A percentile compares a stretch with the other conserved stretches of the same genome.
Evolutionary conservation across 2,329 filamentous ascomycete genomes (phyloP).

Genomic region (Hawksworthiomyces lignivorus): DNA sequence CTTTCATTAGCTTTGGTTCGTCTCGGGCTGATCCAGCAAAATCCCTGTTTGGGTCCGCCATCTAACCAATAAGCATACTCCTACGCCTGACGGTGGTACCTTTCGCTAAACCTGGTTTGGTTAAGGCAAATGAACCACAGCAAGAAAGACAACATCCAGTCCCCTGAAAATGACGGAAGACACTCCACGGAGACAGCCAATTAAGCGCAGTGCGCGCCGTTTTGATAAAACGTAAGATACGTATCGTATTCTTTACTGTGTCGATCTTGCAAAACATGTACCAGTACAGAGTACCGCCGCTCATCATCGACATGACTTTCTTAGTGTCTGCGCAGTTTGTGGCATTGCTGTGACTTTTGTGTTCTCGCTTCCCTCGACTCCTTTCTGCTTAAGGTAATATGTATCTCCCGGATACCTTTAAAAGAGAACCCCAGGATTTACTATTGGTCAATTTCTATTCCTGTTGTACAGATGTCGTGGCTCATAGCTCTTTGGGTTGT

Average conservation of each 20-base stretch:
- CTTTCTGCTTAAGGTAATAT: too few relatives aligned
- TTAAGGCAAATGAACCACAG: neutral
- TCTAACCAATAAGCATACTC: neutral
- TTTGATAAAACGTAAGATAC: neutral
- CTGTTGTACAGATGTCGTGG: constrained; percentile 4
- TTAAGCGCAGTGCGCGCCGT: neutral
- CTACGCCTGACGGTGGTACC: constrained; percentile 5
- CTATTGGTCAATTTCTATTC: constrained; percentile 1
- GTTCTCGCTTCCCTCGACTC: neutral
- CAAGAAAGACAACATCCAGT: too few relatives aligned
- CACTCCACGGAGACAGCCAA: neutral
- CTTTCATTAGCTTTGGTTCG: constrained; percentile 1
- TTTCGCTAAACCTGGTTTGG: constrained; percentile 14
- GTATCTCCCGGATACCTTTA: neutral
- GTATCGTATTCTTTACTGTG: neutral
- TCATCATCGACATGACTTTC: too few relatives aligned
- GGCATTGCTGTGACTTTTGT: neutral
- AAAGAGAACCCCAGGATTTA: neutral
- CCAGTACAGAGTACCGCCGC: too few relatives aligned
- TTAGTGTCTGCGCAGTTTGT: neutral
- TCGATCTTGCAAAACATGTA: too few relatives aligned
- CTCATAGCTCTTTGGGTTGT: neutral
- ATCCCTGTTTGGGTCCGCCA: constrained; percentile 1
- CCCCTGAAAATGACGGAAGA: constrained; percentile 3
- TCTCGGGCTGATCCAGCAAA: constrained; percentile 1